phyloP scores from a whole-genome alignment of 192 early-diverging fungal species.

The Coemansia sp. region DNA sequence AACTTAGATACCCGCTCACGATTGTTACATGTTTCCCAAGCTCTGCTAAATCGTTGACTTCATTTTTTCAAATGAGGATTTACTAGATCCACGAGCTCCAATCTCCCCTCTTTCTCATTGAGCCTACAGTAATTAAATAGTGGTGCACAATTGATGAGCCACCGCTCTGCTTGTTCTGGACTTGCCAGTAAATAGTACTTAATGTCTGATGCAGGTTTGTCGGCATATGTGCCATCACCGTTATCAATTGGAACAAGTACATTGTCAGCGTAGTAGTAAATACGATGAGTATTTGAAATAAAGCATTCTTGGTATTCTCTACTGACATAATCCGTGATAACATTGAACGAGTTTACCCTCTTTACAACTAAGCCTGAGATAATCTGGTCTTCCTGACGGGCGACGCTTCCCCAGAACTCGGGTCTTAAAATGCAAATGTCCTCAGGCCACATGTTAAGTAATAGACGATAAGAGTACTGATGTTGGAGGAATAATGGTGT shows the following conservation, averaged over 20 bases:
- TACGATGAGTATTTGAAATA: neutral
- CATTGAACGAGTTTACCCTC: neutral
- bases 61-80: neutral
- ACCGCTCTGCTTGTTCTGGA: neutral
- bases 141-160: neutral
- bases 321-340: neutral
- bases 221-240: neutral
- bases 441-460: neutral
- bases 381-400: neutral
- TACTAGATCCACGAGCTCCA: neutral
- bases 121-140: neutral
- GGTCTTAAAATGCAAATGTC: neutral
- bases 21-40: too few species aligned
- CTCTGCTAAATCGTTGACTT: neutral
- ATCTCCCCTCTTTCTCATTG: neutral
- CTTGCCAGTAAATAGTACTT: neutral
- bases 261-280: neutral
- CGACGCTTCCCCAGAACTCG: neutral
- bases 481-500: neutral
- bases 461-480: neutral
- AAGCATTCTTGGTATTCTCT: neutral
- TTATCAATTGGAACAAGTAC: neutral
- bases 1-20: too few species aligned
- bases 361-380: neutral
- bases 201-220: neutral